Conservation (phyloP, 2,329 filamentous ascomycete genomes). For the Aspergillus brasiliensis region DNA sequence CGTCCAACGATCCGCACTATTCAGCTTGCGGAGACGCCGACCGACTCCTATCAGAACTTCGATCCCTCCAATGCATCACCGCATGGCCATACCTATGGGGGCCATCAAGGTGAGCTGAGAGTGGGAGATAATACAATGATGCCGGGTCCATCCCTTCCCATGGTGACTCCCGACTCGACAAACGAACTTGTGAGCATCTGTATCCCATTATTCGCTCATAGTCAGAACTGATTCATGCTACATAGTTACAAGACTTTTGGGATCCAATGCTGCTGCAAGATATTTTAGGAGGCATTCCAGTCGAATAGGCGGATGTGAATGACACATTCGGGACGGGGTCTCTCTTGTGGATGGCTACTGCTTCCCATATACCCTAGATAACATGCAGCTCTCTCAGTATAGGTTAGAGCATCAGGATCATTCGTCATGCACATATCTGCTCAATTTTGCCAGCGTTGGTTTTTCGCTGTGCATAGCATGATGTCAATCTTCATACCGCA, state of each 20-base stretch:
- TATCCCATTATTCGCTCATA: neutral
- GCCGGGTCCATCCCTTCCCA: neutral
- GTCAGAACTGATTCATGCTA: neutral
- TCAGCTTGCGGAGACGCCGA: neutral
- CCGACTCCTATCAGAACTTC: neutral
- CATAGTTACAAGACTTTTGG: slow-evolving; percentile 6
- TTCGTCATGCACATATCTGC: too few relatives aligned
- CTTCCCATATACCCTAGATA: neutral
- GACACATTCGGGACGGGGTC: neutral
- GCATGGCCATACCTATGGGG: neutral
- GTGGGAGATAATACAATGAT: neutral
- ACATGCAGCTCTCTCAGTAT: too few relatives aligned
- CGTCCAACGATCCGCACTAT: slow-evolving; percentile 1
- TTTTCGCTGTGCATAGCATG: too few relatives aligned
- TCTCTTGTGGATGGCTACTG: neutral
- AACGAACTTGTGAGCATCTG: neutral
- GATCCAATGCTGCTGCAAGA: slow-evolving; percentile 6
- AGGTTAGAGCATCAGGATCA: too few relatives aligned
- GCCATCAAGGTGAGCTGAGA: too few relatives aligned
- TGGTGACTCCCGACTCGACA: slow-evolving; percentile 4
- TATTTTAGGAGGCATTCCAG: neutral
- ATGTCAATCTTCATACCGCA: too few relatives aligned
- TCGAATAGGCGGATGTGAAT: neutral
- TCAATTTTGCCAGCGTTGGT: too few relatives aligned
- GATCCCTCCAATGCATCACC: neutral